Percentiles rank a stretch among this genome's conserved stretches.
Conservation (phyloP, 768 basidiomycete species). For the Pisolithus microcarpus region DNA sequence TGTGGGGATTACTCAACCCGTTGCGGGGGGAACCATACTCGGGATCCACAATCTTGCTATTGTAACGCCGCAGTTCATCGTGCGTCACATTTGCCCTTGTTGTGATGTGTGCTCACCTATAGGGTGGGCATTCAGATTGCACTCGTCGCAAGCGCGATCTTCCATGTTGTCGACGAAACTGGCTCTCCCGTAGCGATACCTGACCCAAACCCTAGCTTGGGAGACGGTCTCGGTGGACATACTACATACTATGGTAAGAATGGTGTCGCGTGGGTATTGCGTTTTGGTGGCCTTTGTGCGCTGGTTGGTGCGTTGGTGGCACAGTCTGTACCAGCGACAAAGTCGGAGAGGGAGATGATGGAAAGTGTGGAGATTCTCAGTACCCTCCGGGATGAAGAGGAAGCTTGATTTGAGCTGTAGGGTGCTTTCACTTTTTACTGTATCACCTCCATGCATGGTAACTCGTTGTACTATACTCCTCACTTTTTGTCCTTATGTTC, state of each 20-base stretch:
- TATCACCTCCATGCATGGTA: no score
- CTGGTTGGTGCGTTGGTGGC: slow-evolving; percentile 72
- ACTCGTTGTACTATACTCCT: no score
- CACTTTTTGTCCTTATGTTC: neutral
- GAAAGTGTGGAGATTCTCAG: slow-evolving; percentile 75
- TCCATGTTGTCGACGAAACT: slow-evolving; percentile 66
- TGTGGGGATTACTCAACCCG: slow-evolving; percentile 32
- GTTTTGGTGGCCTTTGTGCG: slow-evolving; percentile 86
- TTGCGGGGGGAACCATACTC: slow-evolving; percentile 85
- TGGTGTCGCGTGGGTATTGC: slow-evolving; percentile 90
- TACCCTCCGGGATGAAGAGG: slow-evolving; percentile 56
- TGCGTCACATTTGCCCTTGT: slow-evolving; percentile 33
- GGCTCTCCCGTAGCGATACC: slow-evolving; percentile 1
- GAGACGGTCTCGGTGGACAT: slow-evolving; percentile 32
- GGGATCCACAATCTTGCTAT: slow-evolving; percentile 96
- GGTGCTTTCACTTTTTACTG: no score
- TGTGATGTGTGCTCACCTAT: neutral
- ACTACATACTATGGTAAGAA: slow-evolving; percentile 71
- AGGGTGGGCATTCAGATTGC: slow-evolving; percentile 52
- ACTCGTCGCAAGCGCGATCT: slow-evolving; percentile 78
- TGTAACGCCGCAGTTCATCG: slow-evolving; percentile 90
- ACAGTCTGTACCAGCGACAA: slow-evolving; percentile 80
- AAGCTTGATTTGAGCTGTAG: slow-evolving; percentile 28
- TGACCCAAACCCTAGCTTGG: neutral
- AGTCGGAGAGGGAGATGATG: slow-evolving; percentile 86